A percentile compares a stretch with the other conserved stretches of the same genome.
These are phyloP conservation scores for Harrya chromipes DNA, from an alignment of 768 basidiomycete genomes.

Conservation along the genomic window DNA sequence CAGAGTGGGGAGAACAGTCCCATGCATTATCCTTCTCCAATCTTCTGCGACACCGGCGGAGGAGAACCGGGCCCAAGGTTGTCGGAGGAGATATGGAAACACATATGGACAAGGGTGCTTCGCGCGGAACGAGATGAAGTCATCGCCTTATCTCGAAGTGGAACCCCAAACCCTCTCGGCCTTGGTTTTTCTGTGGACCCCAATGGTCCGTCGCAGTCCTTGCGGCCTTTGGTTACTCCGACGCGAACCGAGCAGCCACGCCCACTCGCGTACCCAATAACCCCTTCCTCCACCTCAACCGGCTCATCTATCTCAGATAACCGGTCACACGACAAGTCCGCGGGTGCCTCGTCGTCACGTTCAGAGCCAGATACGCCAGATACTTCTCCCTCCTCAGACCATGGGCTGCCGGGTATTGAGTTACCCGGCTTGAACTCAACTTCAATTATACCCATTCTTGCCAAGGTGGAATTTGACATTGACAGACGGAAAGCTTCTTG, in stretches of 20 bases:
- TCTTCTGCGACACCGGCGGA: constrained; percentile 30
- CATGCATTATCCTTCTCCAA: constrained; percentile 15
- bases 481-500: constrained; percentile 76
- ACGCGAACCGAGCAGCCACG: constrained; percentile 39
- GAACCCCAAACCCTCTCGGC: constrained; percentile 40
- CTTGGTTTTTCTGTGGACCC: constrained; percentile 43
- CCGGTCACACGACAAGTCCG: constrained; percentile 47
- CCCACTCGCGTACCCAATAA: constrained; percentile 30
- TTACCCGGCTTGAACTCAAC: constrained; percentile 64
- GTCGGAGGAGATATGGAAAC: constrained; percentile 84
- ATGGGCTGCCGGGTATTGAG: constrained; percentile 49
- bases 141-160: constrained; percentile 32
- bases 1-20: constrained; percentile 17
- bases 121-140: constrained; percentile 54
- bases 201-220: constrained; percentile 24
- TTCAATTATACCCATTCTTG: constrained; percentile 77
- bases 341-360: constrained; percentile 41
- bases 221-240: constrained; percentile 50
- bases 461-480: constrained; percentile 95
- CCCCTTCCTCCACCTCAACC: constrained; percentile 45
- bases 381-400: constrained; percentile 41
- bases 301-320: constrained; percentile 52
- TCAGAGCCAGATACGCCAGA: constrained; percentile 54
- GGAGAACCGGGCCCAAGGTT: constrained; percentile 74
- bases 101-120: constrained; percentile 75